Percentiles rank a stretch among this genome's conserved stretches.
phyloP scores from a whole-genome alignment of 768 basidiomycete genomes.

The Leucosporidium scottii region DNA sequence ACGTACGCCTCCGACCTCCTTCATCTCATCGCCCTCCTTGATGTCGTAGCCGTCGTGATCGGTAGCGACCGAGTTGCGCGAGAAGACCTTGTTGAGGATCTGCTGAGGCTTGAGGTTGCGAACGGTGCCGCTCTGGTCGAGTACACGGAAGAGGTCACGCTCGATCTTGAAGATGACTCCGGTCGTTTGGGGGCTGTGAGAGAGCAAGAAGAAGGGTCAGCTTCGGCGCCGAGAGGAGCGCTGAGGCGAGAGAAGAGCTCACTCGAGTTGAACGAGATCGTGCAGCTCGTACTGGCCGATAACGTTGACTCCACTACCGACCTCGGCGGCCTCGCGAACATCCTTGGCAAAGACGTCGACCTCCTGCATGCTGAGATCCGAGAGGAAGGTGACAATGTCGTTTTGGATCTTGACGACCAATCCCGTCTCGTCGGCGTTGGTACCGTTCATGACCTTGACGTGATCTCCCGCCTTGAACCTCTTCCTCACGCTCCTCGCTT shows the following conservation, averaged over 20 bases:
- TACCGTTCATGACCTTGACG: constrained; percentile 94
- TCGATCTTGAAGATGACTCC: constrained; percentile 98
- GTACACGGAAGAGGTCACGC: constrained; percentile 86
- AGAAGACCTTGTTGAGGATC: constrained; percentile 76
- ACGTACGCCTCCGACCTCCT: constrained; percentile 75
- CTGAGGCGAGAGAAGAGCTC: constrained; percentile 41
- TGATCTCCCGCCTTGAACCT: constrained; percentile 95
- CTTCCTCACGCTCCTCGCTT: constrained; percentile 83
- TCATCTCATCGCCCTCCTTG: constrained; percentile 79
- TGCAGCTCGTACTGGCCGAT: constrained; percentile 93
- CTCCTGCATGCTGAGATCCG: constrained; percentile 96
- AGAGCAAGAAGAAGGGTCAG: constrained; percentile 8
- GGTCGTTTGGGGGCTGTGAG: constrained; percentile 73
- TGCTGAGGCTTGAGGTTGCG: constrained; percentile 87
- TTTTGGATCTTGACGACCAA: constrained; percentile 85
- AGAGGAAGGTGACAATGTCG: constrained; percentile 87
- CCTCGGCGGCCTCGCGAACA: constrained; percentile 91
- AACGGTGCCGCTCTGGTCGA: constrained; percentile 87
- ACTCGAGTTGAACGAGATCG: constrained; percentile 95
- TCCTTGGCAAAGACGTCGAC: constrained; percentile 97
- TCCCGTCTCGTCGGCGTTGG: constrained; percentile 91
- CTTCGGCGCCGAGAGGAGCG: constrained; percentile 3
- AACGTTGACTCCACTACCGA: constrained; percentile 80
- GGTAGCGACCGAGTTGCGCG: constrained; percentile 71
- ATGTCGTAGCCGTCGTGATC: constrained; percentile 85